These are phyloP conservation scores for Coffea humblotiana DNA, from an alignment of 305 asterid genomes.

Conservation along the genomic window DNA sequence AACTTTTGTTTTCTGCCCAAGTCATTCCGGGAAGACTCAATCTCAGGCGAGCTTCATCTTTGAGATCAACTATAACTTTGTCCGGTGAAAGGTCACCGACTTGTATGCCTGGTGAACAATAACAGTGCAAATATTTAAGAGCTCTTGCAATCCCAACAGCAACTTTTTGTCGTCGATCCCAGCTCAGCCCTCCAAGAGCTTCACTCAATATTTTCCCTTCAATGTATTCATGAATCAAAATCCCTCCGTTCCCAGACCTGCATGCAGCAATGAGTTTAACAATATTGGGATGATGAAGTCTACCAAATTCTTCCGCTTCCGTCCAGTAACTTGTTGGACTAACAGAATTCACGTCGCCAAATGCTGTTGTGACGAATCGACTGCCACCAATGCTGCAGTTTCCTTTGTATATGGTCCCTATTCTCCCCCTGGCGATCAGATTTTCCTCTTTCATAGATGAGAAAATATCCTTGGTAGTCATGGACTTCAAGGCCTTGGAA, in stretches of 20 bases:
- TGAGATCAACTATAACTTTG: conserved; percentile 51
- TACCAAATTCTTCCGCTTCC: conserved; percentile 36
- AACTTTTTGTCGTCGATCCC: conserved; percentile 57
- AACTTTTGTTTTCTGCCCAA: conserved; percentile 37
- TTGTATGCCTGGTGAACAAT: conserved; percentile 40
- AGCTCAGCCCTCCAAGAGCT: conserved; percentile 34
- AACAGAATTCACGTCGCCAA: conserved; percentile 26
- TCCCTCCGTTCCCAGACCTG: conserved; percentile 50
- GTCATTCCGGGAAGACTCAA: conserved; percentile 31
- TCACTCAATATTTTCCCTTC: conserved; percentile 63
- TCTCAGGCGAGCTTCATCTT: conserved; percentile 55
- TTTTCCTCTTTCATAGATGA: conserved; percentile 49
- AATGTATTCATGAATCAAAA: conserved; percentile 58
- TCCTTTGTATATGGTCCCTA: conserved; percentile 42
- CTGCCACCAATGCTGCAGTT: conserved; percentile 25
- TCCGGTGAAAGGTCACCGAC: conserved; percentile 47
- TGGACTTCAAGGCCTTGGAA: conserved; percentile 33
- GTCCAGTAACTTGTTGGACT: conserved; percentile 26
- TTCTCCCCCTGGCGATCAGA: conserved; percentile 36
- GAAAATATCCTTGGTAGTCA: conserved; percentile 49
- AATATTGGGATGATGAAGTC: conserved; percentile 59
- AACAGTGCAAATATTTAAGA: conserved; percentile 52
- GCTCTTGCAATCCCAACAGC: conserved; percentile 66
- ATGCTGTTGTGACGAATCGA: conserved; percentile 37
- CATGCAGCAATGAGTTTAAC: conserved; percentile 62